Evolutionary conservation across 352 stramenopile species (phyloP), one percentile per base, ranked within the genome.

Genomic region (Lagenidium giganteum): DNA sequence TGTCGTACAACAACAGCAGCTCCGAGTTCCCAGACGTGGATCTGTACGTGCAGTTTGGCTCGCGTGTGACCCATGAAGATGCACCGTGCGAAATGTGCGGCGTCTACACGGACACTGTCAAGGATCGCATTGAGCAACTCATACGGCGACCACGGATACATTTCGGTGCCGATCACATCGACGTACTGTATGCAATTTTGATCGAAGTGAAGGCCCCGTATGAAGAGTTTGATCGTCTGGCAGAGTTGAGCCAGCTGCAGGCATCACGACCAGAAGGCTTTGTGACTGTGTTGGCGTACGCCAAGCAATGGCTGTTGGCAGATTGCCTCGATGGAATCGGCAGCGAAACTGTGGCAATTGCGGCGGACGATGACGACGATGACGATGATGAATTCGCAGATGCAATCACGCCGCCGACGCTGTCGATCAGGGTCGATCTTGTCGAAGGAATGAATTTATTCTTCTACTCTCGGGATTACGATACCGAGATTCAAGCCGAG

Each of bases 21-120:
- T 70, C 83, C 18, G 55, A 69, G 0, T 91, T 94, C 27, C 81
- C 80, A 12, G 80, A 94, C 47, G 80, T 94, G 11, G 80, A 93
- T 37, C 37, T 94, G 18, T 69, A 84, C 42, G 41, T 94, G 8
- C 57, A 82, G 28, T 53, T 92, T 31, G 75, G 67, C 6, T 80
- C 54, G 51, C 48, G n/a, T n/a, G n/a, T n/a, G n/a, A n/a, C n/a
- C n/a, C n/a, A n/a, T n/a, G n/a, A n/a, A n/a, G n/a, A n/a, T n/a
- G n/a, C n/a, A n/a, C n/a, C n/a, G n/a, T n/a, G n/a, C n/a, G n/a
- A n/a, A n/a, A n/a, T n/a, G n/a, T n/a, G n/a, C n/a, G n/a, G n/a
- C n/a, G n/a, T n/a, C n/a, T n/a, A n/a, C n/a, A n/a, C n/a, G 5
- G 0, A 5, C 35, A 5, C 22, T n/a, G 16, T 17, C 41, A 17